These are phyloP conservation scores for Paraphoma chrysanthemicola DNA, from an alignment of 2,329 filamentous ascomycete genomes.

Conservation along the genomic window DNA sequence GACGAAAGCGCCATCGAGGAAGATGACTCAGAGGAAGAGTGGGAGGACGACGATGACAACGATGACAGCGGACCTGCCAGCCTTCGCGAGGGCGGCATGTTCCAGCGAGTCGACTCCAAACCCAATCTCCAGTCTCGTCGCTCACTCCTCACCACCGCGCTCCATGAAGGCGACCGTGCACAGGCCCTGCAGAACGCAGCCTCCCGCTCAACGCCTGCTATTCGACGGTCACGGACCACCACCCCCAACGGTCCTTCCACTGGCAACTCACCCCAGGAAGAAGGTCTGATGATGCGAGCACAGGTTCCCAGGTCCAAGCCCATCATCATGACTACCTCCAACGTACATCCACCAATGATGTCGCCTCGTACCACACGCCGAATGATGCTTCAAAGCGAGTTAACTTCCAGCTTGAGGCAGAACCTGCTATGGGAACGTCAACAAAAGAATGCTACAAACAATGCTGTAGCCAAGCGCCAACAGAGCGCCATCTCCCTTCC, in stretches of 20 bases:
- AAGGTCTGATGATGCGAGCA: slow-evolving; percentile 65
- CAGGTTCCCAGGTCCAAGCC: slow-evolving; percentile 75
- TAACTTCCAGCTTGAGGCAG: slow-evolving; percentile 90
- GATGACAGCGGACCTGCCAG: slow-evolving; percentile 84
- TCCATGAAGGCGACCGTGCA: slow-evolving; percentile 79
- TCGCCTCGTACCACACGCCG: slow-evolving; percentile 90
- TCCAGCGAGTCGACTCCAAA: slow-evolving; percentile 89
- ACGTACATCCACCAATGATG: slow-evolving; percentile 74
- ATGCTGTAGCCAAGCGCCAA: slow-evolving; percentile 85
- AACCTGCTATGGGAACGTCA: slow-evolving; percentile 95
- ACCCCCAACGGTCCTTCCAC: slow-evolving; percentile 73
- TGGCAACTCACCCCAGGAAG: slow-evolving; percentile 63
- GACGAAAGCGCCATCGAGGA: slow-evolving; percentile 67
- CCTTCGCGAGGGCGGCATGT: slow-evolving; percentile 79
- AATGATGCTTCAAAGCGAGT: slow-evolving; percentile 94
- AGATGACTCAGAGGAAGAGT: slow-evolving; percentile 59
- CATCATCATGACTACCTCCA: slow-evolving; percentile 76
- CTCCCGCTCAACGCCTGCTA: slow-evolving; percentile 60
- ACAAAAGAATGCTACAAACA: slow-evolving; percentile 88
- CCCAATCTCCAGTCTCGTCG: slow-evolving; percentile 83
- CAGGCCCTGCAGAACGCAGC: slow-evolving; percentile 73
- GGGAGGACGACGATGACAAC: slow-evolving; percentile 71
- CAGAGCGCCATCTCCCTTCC: slow-evolving; percentile 65
- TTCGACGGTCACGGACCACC: slow-evolving; percentile 67
- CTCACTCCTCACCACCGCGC: slow-evolving; percentile 87